Conservation (phyloP, 2,329 filamentous ascomycete species). For the Fusarium sarcochroum region DNA sequence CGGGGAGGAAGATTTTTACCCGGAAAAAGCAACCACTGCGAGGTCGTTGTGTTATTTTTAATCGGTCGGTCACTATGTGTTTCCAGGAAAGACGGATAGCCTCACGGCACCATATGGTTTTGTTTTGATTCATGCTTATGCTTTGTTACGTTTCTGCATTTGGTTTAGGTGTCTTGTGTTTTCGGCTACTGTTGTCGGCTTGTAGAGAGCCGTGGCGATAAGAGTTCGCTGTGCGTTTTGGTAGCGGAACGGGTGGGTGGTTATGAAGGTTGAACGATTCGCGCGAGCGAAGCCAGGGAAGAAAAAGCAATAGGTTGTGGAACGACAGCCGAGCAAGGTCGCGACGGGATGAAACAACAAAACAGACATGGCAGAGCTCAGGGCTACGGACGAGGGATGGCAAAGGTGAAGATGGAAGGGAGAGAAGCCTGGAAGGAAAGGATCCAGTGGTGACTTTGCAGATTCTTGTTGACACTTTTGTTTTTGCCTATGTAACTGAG, state of each 20-base stretch:
- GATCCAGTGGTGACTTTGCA: constrained; percentile 27
- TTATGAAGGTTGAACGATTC: constrained; percentile 24
- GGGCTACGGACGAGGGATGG: constrained; percentile 18
- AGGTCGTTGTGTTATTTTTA: constrained; percentile 42
- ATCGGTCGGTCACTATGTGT: constrained; percentile 48
- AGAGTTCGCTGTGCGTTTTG: constrained; percentile 5
- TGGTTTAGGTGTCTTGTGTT: constrained; percentile 19
- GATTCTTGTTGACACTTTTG: constrained; percentile 18
- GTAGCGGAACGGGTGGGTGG: constrained; percentile 16
- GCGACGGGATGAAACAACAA: neutral
- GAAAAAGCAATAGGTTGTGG: constrained; percentile 4
- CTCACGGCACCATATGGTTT: constrained; percentile 56
- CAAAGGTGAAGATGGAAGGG: constrained; percentile 4
- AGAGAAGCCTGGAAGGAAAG: neutral
- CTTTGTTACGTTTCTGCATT: constrained; percentile 38
- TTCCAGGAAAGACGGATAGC: constrained; percentile 56
- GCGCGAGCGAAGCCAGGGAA: constrained; percentile 29
- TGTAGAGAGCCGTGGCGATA: constrained; percentile 12
- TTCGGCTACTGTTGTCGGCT: constrained; percentile 9
- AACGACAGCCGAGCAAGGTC: neutral
- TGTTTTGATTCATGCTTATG: constrained; percentile 43
- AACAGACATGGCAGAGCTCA: constrained; percentile 15
- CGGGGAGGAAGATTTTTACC: constrained; percentile 24
- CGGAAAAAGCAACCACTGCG: constrained; percentile 37
- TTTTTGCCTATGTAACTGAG: constrained; percentile 30